Evolutionary conservation across 257 asterid species (phyloP).

Genomic region (Solanum appendiculatum): DNA sequence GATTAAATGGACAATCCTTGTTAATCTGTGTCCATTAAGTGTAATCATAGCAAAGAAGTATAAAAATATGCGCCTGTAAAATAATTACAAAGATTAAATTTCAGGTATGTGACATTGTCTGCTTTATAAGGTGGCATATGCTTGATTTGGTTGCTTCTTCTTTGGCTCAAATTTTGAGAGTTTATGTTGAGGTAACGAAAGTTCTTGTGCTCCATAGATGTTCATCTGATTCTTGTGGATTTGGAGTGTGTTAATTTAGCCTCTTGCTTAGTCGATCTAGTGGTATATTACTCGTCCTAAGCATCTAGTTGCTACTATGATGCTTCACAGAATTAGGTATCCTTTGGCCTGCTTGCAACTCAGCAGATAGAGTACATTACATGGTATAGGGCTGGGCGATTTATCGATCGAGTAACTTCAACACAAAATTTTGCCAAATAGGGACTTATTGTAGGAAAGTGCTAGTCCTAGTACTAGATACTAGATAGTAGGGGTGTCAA

Average conservation of each 20-base stretch:
- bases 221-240: background rate
- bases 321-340: too few species aligned
- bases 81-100: background rate
- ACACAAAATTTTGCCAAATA: background rate
- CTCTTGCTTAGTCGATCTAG: background rate
- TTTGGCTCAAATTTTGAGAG: background rate
- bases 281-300: too few species aligned
- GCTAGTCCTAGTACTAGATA: too few species aligned
- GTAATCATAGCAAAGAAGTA: background rate
- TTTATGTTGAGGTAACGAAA: background rate
- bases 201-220: background rate
- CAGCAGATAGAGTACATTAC: too few species aligned
- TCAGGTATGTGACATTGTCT: background rate
- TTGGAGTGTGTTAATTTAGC: background rate
- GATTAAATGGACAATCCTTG: background rate
- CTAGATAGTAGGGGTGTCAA: too few species aligned
- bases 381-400: too few species aligned
- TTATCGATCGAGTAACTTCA: too few species aligned
- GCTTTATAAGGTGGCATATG: background rate
- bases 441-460: background rate
- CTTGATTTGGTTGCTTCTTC: background rate
- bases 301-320: too few species aligned
- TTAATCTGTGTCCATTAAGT: background rate
- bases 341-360: too few species aligned
- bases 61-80: background rate